Base-by-base conservation (phyloP, 1,284 basidiomycete genomes). In the Moniliophthora roreri region DNA sequence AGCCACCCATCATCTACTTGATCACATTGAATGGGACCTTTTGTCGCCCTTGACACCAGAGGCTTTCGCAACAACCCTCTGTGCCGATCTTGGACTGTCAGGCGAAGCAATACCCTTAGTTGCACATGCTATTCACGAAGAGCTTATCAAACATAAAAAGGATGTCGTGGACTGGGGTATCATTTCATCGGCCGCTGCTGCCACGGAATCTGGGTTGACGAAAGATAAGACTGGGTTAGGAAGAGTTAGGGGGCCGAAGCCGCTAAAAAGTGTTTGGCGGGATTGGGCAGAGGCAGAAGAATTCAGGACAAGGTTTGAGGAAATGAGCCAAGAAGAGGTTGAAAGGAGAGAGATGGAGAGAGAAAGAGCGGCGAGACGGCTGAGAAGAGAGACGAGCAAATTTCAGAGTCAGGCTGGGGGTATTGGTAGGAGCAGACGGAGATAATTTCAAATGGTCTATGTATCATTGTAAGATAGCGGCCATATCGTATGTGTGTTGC, bases 11-110 rank as follows among this genome's bases (percentile, higher is more conserved):
- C 92, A 96, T 68, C 80, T 99, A 1, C 79, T 90, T 53, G 96
- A 99, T 72, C 91, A 95, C 60, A 92, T 99, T 62, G 97, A 99
- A 72, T 99, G 97, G 97, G 96, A 99, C 70, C 80, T 99, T 6
- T 84, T 93, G 28, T 98, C 95, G 0, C 81, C 89, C 0, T 82
- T 98, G 15, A 95, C 95, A 0, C 96, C 96, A 0, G 89, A 96
- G 65, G 77, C 76, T 1, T 99, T 98, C 64, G 85, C 96, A 0
- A 71, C 75, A 35, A 85, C 84, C 54, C 87, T 98, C 47, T 94
- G 91, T 63, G 70, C 80, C 35, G 96, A 99, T 61, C 82, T 98
- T 7, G 95, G 94, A 2, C 79, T 99, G 1, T 80, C 88, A 0
- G 91, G 93, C 24, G 94, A 97, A 67, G 93, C 95, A 0, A 70